Conservation (phyloP, 768 basidiomycete genomes). For the Epithele typhae region DNA sequence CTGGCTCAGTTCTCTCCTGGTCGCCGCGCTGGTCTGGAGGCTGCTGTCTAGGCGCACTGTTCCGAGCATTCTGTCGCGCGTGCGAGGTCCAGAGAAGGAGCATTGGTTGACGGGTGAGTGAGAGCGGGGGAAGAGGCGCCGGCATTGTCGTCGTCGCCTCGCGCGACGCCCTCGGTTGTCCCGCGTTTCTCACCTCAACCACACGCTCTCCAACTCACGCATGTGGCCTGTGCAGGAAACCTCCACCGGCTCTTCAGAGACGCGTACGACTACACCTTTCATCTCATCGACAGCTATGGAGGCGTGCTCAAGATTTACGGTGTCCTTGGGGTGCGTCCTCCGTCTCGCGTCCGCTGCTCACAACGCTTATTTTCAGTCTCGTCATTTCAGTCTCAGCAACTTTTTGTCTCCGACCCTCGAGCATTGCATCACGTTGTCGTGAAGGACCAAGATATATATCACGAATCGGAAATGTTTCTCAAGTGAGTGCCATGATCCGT, state of each 20-base stretch:
- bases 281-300: constrained; percentile 28
- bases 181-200: too few relatives aligned
- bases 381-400: constrained; percentile 5
- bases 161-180: too few relatives aligned
- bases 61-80: constrained; percentile 13
- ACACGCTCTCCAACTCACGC: too few relatives aligned
- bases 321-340: constrained; percentile 28
- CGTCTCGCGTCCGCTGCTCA: not conserved
- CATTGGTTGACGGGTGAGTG: constrained; percentile 32
- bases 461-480: constrained; percentile 15
- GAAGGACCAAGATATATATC: constrained; percentile 15
- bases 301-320: constrained; percentile 32
- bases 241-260: constrained; percentile 30
- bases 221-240: constrained; percentile 29
- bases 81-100: constrained; percentile 30
- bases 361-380: not conserved
- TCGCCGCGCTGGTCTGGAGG: too few relatives aligned
- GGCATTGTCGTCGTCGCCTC: too few relatives aligned
- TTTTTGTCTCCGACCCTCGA: constrained; percentile 20
- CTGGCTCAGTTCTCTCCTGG: too few relatives aligned
- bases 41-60: too few relatives aligned
- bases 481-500: constrained; percentile 1
- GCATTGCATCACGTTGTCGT: constrained; percentile 18
- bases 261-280: constrained; percentile 28
- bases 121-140: too few relatives aligned